A percentile compares a stretch with the other conserved stretches of the same genome.
Conservation (phyloP, 176 grass and related monocot species). For the Melocanna baccifera region DNA sequence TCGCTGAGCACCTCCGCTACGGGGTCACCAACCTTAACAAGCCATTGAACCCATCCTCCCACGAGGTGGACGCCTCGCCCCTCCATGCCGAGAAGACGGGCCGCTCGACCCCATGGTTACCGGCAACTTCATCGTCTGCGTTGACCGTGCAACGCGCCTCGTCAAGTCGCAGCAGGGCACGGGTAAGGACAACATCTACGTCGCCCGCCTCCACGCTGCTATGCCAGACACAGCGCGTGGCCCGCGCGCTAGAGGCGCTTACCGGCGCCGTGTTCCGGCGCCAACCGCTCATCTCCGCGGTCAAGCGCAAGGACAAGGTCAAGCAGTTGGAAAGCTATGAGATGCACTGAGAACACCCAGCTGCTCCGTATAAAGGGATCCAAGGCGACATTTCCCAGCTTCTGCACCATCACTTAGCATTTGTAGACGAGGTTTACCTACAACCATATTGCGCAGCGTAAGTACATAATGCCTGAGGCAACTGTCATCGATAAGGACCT, state of each 20-base stretch:
- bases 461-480: too few relatives aligned
- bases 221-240: conserved; percentile 65
- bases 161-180: conserved; percentile 96
- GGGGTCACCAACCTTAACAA: conserved; percentile 82
- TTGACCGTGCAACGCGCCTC: conserved; percentile 92
- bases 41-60: conserved; percentile 85
- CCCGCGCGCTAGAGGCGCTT: conserved; percentile 78
- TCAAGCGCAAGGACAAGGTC: too few relatives aligned
- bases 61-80: conserved; percentile 80
- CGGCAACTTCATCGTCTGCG: conserved; percentile 92
- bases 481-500: too few relatives aligned
- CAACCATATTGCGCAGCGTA: too few relatives aligned
- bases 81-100: conserved; percentile 72
- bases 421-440: too few relatives aligned
- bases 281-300: conserved; percentile 89
- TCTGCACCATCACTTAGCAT: too few relatives aligned
- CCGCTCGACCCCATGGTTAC: conserved; percentile 95
- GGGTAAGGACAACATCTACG: conserved; percentile 85
- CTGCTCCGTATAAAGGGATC: too few relatives aligned
- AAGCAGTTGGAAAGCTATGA: too few relatives aligned
- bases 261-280: conserved; percentile 95
- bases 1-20: conserved; percentile 72
- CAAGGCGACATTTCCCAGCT: too few relatives aligned
- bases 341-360: too few relatives aligned
- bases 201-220: conserved; percentile 78